Conservation (phyloP, 805 yeast species). For the Scheffersomyces stipitis region DNA sequence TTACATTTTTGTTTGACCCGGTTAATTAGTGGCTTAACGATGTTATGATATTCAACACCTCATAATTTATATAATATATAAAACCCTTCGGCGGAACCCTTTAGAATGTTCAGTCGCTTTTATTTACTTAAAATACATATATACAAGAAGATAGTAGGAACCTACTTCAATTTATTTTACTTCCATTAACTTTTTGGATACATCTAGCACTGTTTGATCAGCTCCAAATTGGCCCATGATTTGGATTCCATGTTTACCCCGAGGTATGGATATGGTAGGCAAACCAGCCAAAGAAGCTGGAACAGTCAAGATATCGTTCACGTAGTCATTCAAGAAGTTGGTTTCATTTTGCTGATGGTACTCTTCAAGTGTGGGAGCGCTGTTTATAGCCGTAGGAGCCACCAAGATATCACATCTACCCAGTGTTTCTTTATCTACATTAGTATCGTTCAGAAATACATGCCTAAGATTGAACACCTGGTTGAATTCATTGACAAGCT, state of each 20-base stretch:
- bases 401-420: conserved; percentile 67
- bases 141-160: too few species aligned
- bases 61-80: conserved; percentile 6
- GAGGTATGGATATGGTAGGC: conserved; percentile 82
- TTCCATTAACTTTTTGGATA: conserved; percentile 21
- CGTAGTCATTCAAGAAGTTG: conserved; percentile 57
- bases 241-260: conserved; percentile 62
- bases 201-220: conserved; percentile 59
- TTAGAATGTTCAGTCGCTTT: too few species aligned
- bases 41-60: conserved; percentile 36
- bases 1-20: conserved; percentile 4
- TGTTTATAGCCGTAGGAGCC: conserved; percentile 66
- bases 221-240: conserved; percentile 84
- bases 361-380: conserved; percentile 55
- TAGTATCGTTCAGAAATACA: neutral
- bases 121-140: too few species aligned
- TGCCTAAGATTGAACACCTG: conserved; percentile 47
- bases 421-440: conserved; percentile 23
- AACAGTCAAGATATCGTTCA: conserved; percentile 82
- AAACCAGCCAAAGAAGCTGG: conserved; percentile 92
- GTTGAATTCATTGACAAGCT: conserved; percentile 66
- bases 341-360: conserved; percentile 32
- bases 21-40: conserved; percentile 11
- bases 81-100: too few species aligned
- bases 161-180: conserved; percentile 2